A percentile compares a stretch with the other conserved stretches of the same genome.
Evolutionary conservation across 2,329 filamentous ascomycete species (phyloP).

Genomic region (Paecilomyces sp.): DNA sequence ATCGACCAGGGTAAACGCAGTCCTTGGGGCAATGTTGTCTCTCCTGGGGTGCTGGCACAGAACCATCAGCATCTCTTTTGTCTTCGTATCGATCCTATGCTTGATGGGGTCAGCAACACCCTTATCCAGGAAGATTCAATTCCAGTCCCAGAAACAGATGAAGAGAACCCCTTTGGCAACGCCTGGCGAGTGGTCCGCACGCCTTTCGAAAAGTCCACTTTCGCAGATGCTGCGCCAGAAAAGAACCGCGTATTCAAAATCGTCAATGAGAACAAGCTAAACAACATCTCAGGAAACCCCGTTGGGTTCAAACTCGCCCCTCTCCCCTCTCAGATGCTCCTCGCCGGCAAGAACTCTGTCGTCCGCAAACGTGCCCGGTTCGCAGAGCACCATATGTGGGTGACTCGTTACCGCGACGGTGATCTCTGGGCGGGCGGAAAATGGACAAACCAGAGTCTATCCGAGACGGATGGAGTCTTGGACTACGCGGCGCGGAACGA

Average conservation of each 20-base stretch:
- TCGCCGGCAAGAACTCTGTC: conserved; percentile 45
- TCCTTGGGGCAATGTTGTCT: conserved; percentile 56
- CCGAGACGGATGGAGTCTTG: conserved; percentile 37
- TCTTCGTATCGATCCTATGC: conserved; percentile 57
- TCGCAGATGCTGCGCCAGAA: conserved; percentile 34
- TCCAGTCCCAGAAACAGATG: conserved; percentile 41
- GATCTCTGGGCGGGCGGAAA: conserved; percentile 45
- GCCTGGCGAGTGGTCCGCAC: conserved; percentile 50
- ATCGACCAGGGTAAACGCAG: conserved; percentile 51
- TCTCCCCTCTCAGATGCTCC: conserved; percentile 48
- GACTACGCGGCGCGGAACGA: conserved; percentile 39
- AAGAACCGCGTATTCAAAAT: conserved; percentile 49
- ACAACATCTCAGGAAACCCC: conserved; percentile 44
- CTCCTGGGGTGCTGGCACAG: conserved; percentile 57
- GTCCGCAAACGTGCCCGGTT: conserved; percentile 46
- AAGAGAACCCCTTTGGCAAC: conserved; percentile 56
- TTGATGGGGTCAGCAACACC: conserved; percentile 51
- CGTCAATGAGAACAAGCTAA: conserved; percentile 43
- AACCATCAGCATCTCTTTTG: conserved; percentile 67
- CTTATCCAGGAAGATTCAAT: conserved; percentile 50
- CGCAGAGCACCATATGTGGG: conserved; percentile 45
- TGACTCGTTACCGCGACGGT: conserved; percentile 43
- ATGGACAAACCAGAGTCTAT: conserved; percentile 40
- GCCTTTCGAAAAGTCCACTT: conserved; percentile 38
- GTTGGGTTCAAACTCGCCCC: conserved; percentile 50